A percentile compares a stretch with the other conserved stretches of the same genome.
phyloP scores from a whole-genome alignment of 1,284 basidiomycete genomes.

The Cystobasidium sp. region DNA sequence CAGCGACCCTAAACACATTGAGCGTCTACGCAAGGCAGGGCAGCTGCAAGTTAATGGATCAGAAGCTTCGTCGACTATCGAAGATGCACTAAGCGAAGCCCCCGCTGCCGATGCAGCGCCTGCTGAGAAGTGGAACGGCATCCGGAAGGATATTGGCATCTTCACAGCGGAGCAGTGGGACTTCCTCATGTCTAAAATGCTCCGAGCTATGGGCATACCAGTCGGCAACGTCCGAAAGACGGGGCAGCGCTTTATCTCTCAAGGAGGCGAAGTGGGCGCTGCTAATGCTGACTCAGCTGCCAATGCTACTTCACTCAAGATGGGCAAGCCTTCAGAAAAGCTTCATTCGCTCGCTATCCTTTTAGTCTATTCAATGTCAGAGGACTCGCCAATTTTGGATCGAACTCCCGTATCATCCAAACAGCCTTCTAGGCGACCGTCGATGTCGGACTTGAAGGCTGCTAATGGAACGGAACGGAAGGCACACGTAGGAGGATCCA shows the following conservation, averaged over 20 bases:
- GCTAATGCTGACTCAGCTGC: conserved; percentile 50
- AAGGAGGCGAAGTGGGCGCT: conserved; percentile 49
- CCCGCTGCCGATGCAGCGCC: conserved; percentile 21
- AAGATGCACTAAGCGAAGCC: conserved; percentile 18
- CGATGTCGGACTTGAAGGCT: conserved; percentile 44
- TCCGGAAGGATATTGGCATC: conserved; percentile 79
- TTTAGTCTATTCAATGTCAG: conserved; percentile 87
- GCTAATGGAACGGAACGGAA: conserved; percentile 42
- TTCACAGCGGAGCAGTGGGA: conserved; percentile 87
- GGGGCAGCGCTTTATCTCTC: conserved; percentile 46
- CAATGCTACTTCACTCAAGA: conserved; percentile 64
- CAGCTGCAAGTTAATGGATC: neutral
- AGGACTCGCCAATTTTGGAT: conserved; percentile 68
- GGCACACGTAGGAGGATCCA: conserved; percentile 79
- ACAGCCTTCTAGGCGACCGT: conserved; percentile 54
- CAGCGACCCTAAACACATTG: conserved; percentile 61
- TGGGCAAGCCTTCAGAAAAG: conserved; percentile 75
- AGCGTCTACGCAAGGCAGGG: conserved; percentile 51
- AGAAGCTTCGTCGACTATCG: neutral
- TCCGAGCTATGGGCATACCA: conserved; percentile 73
- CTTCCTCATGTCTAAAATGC: conserved; percentile 80
- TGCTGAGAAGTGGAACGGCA: conserved; percentile 51
- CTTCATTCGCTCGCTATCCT: conserved; percentile 80
- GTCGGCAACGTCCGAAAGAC: conserved; percentile 42
- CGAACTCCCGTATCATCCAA: conserved; percentile 44